Evolutionary conservation across 1,139 yeast species (phyloP).

Genomic region (Yamadazyma oceani): DNA sequence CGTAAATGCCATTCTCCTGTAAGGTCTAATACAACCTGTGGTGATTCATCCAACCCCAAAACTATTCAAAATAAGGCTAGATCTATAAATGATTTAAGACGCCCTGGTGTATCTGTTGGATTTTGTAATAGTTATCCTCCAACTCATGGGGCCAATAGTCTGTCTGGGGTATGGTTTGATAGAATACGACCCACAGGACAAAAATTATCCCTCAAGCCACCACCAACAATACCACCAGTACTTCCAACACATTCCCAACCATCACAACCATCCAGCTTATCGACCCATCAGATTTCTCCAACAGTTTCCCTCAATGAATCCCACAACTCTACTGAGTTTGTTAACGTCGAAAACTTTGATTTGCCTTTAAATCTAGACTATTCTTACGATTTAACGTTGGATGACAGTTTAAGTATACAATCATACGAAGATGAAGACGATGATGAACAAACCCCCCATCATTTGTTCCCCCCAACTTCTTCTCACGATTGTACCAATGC

Average conservation of each 20-base stretch:
- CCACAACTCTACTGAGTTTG: too few species aligned
- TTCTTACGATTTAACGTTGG: constrained; percentile 4
- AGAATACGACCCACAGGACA: background rate
- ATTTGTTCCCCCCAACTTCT: background rate
- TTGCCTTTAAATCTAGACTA: constrained; percentile 7
- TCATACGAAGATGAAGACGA: constrained; percentile 15
- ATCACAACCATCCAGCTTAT: too few species aligned
- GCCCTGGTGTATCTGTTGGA: background rate
- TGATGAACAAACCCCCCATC: constrained; percentile 4
- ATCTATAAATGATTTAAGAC: constrained; percentile 3
- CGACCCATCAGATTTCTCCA: too few species aligned
- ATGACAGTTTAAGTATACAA: constrained; percentile 8
- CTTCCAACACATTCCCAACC: too few species aligned
- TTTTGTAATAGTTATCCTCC: constrained; percentile 11
- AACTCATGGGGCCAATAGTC: too few species aligned
- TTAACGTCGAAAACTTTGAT: constrained; percentile 10
- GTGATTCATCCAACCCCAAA: background rate
- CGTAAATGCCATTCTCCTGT: too few species aligned
- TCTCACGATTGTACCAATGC: too few species aligned
- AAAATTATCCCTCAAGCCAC: too few species aligned
- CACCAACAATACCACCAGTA: too few species aligned
- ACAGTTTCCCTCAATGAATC: too few species aligned
- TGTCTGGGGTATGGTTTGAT: too few species aligned
- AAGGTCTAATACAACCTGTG: background rate
- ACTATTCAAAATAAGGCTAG: background rate